Evolutionary conservation across 371 early-diverging fungal species (phyloP).

Genomic region (Mortierella sp.): DNA sequence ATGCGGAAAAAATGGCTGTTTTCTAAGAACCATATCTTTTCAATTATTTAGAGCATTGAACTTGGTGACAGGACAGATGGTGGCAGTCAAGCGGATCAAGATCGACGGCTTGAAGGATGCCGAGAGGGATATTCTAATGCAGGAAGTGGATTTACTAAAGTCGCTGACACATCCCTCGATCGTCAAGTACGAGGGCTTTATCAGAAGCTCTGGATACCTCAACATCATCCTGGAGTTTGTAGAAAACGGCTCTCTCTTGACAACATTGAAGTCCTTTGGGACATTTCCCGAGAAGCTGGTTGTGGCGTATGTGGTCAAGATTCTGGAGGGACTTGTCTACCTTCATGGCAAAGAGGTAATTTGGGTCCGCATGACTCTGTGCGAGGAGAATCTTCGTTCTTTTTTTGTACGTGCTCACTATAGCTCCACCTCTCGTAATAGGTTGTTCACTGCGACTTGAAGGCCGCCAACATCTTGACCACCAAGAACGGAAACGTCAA

Average conservation of each 20-base stretch:
- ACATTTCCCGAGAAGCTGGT: conserved; percentile 95
- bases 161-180: conserved; percentile 85
- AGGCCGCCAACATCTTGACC: conserved; percentile 95
- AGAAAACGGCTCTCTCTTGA: conserved; percentile 95
- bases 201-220: conserved; percentile 77
- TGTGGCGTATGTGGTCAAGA: conserved; percentile 90
- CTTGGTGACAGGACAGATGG: conserved; percentile 86
- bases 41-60: conserved; percentile 75
- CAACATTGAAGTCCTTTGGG: conserved; percentile 92
- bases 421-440: conserved; percentile 21
- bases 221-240: conserved; percentile 94
- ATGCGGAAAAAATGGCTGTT: too few species aligned
- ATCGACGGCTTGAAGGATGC: conserved; percentile 73
- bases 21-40: neutral
- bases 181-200: conserved; percentile 89
- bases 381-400: neutral
- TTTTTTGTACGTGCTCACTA: conserved; percentile 48
- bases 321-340: conserved; percentile 90
- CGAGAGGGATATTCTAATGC: conserved; percentile 74
- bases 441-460: conserved; percentile 97
- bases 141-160: conserved; percentile 82
- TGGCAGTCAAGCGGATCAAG: conserved; percentile 90
- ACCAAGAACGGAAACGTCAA: conserved; percentile 96
- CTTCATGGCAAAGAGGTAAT: conserved; percentile 86
- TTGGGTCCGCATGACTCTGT: neutral